phyloP scores from a whole-genome alignment of 2,329 filamentous ascomycete genomes.

The Pyricularia grisea region DNA sequence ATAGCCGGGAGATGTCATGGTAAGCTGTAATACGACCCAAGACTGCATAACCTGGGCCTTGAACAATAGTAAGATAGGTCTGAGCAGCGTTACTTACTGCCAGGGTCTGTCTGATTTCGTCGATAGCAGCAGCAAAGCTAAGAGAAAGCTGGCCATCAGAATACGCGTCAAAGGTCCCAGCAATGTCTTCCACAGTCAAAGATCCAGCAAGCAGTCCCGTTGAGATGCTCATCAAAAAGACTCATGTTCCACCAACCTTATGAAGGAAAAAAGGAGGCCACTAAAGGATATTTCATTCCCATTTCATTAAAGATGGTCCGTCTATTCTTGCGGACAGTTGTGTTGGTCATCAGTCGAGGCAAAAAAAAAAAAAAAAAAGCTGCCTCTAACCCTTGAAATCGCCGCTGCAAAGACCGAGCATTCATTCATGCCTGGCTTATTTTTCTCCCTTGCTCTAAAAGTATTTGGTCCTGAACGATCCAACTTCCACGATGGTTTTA shows the following conservation, averaged over 20 bases:
- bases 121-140: background rate
- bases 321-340: background rate
- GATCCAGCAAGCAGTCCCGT: background rate
- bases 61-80: background rate
- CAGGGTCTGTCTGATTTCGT: background rate
- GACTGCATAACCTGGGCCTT: too few species aligned
- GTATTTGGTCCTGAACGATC: background rate
- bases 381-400: background rate
- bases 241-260: background rate
- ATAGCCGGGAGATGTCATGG: background rate
- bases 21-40: background rate
- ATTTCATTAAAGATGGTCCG: background rate
- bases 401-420: background rate
- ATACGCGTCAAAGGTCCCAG: background rate
- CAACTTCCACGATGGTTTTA: background rate
- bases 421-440: background rate
- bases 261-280: background rate
- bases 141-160: background rate
- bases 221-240: background rate
- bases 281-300: background rate
- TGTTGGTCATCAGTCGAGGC: background rate
- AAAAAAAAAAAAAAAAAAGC: too few species aligned
- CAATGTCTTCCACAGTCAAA: background rate
- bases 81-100: background rate
- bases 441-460: background rate